Evolutionary conservation across 345 rosid species (phyloP), one percentile per base, ranked within the genome.

Genomic region (Pistacia vera): DNA sequence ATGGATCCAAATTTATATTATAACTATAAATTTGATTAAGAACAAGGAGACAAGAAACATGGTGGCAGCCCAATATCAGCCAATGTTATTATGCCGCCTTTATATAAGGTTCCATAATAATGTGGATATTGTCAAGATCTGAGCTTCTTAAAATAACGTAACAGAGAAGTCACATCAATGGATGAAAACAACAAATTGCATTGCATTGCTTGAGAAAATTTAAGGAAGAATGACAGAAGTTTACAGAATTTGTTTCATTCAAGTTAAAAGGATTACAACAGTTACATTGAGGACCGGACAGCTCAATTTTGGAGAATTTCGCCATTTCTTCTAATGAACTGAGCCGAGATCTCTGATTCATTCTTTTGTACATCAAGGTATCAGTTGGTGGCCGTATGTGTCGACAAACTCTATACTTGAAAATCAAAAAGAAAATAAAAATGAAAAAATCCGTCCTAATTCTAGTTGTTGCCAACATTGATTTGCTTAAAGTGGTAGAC

Each of bases 231-330:
- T 3, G 4, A 1, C 8, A 5, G 6, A 41, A n/a, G 17, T 63
- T 33, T 17, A 52, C 30, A 62, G 18, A 46, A 6, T 72, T 65
- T 72, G 63, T 75, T 57, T 63, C 44, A 46, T 63, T 28, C 60
- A 13, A 60, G 57, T 76, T 60, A 68, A 71, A 77, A 59, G 55
- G 68, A 73, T 58, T 77, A 73, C 78, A 70, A 17, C 30, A 20
- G 63, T 80, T 67, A 68, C 68, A 73, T 28, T n/a, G 2, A 8
- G 67, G 68, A 18, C 8, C 17, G 10, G 46, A 41, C 70, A 62
- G 66, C 62, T 59, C 20, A 11, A 66, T 35, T 18, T 49, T 46
- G 48, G 11, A 28, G 73, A 54, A 73, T 74, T 51, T 48, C 38
- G 20, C 64, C 46, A 18, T 52, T 62, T 35, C 65, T 52, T 69